Conservation (phyloP, 371 early-diverging fungal species). For the Sporodiniella umbellata region DNA sequence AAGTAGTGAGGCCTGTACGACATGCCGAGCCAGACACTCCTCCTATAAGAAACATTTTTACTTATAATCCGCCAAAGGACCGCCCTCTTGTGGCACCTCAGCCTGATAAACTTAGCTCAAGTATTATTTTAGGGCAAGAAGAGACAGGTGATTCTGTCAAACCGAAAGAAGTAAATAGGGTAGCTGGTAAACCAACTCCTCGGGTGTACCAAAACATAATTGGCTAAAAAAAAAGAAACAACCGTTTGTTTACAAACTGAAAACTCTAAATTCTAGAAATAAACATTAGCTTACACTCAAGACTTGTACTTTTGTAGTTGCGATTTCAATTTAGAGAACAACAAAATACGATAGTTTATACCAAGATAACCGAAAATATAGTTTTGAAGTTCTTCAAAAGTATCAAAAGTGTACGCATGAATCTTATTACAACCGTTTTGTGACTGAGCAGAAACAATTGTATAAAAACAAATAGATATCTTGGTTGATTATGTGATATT, state of each 20-base stretch:
- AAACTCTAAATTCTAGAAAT: no score
- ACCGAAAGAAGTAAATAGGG: neutral
- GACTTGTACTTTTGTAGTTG: no score
- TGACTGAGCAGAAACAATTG: no score
- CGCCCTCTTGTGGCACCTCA: constrained; percentile 31
- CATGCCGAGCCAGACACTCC: constrained; percentile 24
- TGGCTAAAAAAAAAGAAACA: constrained; percentile 7
- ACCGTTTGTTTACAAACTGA: no score
- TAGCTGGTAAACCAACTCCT: constrained; percentile 8
- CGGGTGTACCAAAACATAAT: constrained; percentile 3
- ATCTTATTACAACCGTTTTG: no score
- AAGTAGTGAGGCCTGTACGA: constrained; percentile 22
- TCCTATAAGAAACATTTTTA: constrained; percentile 37
- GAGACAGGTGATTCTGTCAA: constrained; percentile 5
- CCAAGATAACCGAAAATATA: no score
- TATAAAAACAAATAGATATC: neutral
- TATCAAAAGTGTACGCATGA: no score
- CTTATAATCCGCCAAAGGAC: constrained; percentile 35
- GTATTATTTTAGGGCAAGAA: constrained; percentile 27
- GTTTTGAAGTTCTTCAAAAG: no score
- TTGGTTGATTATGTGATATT: neutral
- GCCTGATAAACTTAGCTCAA: constrained; percentile 26
- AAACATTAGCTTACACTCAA: no score
- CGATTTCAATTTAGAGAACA: no score
- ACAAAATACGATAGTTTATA: no score